Evolutionary conservation across 441 rosid genomes (phyloP).

Genomic region (Biscutella laevigata): DNA sequence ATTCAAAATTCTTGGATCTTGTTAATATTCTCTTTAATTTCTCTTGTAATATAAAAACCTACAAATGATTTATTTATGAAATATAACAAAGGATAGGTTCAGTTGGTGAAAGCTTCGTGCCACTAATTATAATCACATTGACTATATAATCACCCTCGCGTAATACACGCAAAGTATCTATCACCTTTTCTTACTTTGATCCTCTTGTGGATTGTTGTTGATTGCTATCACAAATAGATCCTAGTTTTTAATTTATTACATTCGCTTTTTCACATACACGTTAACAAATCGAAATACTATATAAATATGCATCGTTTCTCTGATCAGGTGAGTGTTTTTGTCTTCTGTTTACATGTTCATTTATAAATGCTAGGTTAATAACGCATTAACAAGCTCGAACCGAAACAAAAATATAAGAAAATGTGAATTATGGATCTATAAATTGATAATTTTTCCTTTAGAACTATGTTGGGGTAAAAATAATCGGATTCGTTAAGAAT

Average conservation of each 20-base stretch:
- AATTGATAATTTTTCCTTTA: too few species aligned
- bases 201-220: neutral
- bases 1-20: constrained; percentile 25
- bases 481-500: too few species aligned
- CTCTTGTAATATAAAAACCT: neutral
- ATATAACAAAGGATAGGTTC: neutral
- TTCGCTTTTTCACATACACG: neutral
- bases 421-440: too few species aligned
- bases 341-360: too few species aligned
- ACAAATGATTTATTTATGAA: neutral
- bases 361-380: neutral
- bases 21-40: neutral
- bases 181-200: neutral
- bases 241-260: neutral
- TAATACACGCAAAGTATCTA: neutral
- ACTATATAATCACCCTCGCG: neutral
- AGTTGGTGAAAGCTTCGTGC: constrained; percentile 9
- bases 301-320: neutral
- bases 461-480: too few species aligned
- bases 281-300: neutral
- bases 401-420: too few species aligned
- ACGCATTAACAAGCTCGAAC: neutral
- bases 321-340: too few species aligned
- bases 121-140: constrained; percentile 10
- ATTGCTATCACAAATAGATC: neutral